Evolutionary conservation across 805 yeast species (phyloP).

Genomic region (Nakazawaea siamensis): DNA sequence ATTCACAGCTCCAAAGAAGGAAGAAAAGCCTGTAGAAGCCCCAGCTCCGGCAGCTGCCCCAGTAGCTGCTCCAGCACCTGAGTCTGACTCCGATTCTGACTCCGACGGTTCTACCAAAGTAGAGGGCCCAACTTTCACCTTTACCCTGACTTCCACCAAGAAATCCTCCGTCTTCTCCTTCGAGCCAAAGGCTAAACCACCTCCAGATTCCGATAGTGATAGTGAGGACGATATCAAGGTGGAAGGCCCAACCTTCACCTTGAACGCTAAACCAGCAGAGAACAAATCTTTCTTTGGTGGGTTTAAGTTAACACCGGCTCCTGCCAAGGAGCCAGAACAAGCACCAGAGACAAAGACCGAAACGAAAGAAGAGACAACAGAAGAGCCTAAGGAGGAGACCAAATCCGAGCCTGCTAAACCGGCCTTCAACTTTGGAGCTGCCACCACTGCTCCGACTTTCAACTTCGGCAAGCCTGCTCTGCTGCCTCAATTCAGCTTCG

Average conservation of each 20-base stretch:
- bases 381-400: constrained; percentile 12
- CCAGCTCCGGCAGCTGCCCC: neutral
- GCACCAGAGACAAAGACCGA: neutral
- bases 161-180: constrained; percentile 43
- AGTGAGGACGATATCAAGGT: constrained; percentile 50
- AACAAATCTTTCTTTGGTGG: constrained; percentile 16
- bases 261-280: constrained; percentile 29
- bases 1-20: constrained; percentile 9
- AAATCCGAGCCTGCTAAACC: neutral
- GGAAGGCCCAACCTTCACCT: constrained; percentile 61
- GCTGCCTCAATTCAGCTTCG: constrained; percentile 14
- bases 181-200: constrained; percentile 24
- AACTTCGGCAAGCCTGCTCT: too few species aligned
- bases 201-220: constrained; percentile 17
- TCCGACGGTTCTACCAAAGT: constrained; percentile 51
- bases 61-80: constrained; percentile 5
- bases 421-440: constrained; percentile 6
- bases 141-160: constrained; percentile 35
- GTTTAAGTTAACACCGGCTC: constrained; percentile 18
- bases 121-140: constrained; percentile 63
- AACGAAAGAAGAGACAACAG: too few species aligned
- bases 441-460: constrained; percentile 1
- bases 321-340: neutral
- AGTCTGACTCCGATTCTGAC: constrained; percentile 18
- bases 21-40: neutral